phyloP scores from a whole-genome alignment of 2,329 filamentous ascomycete species.

The Pseudopithomyces maydicus region DNA sequence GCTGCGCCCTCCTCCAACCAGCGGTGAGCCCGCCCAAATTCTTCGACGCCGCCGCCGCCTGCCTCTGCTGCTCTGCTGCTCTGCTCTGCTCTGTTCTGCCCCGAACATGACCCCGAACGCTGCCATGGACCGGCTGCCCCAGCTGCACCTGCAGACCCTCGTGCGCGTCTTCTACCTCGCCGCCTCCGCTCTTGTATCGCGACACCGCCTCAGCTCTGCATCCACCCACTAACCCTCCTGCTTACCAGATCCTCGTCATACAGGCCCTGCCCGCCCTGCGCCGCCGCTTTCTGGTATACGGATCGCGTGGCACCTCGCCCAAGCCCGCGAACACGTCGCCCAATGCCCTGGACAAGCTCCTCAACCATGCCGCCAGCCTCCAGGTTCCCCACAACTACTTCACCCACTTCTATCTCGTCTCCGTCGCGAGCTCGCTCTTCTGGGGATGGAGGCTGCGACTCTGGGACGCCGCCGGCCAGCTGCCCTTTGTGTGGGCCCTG shows the following conservation, averaged over 20 bases:
- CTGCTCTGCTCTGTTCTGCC: too few species aligned
- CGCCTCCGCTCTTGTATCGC: slow-evolving; percentile 46
- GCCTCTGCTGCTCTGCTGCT: background rate
- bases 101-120: too few species aligned
- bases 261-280: slow-evolving; percentile 57
- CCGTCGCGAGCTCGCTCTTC: slow-evolving; percentile 70
- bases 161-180: slow-evolving; percentile 45
- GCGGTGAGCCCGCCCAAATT: background rate
- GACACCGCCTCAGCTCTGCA: slow-evolving; percentile 31
- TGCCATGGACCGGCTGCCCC: slow-evolving; percentile 10
- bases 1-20: background rate
- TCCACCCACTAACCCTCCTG: slow-evolving; percentile 30
- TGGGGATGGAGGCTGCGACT: slow-evolving; percentile 71
- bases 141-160: background rate
- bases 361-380: slow-evolving; percentile 58
- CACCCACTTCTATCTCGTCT: slow-evolving; percentile 80
- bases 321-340: slow-evolving; percentile 8
- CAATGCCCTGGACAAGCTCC: slow-evolving; percentile 28
- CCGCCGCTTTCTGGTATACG: slow-evolving; percentile 64
- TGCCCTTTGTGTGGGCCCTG: slow-evolving; percentile 70
- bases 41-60: background rate
- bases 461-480: slow-evolving; percentile 54
- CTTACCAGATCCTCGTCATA: slow-evolving; percentile 56
- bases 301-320: slow-evolving; percentile 54
- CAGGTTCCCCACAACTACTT: slow-evolving; percentile 90